Base-by-base conservation (phyloP, 768 basidiomycete species). In the Amanita rubescens region DNA sequence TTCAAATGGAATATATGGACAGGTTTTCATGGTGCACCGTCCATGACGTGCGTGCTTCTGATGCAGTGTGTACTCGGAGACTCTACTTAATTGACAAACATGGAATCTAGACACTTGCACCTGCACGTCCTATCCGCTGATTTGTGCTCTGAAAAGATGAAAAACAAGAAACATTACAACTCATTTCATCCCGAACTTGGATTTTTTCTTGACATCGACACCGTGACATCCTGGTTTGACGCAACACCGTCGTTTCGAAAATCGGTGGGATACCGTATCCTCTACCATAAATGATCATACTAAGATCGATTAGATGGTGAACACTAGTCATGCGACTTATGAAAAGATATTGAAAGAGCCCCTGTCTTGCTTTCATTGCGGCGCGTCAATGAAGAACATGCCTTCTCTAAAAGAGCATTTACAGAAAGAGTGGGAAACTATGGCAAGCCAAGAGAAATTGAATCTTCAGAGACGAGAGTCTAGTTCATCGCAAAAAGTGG, bases 141-240 rank as follows among this genome's bases (percentile, higher is more conserved):
- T 63, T 64, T 93, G 33, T 75, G 75, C 51, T 85, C 85, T 0
- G 75, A 80, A 8, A 71, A 69, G 49, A 68, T 94, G 73, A 95
- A 94, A 70, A 78, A 74, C 52, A 96, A 95, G 73, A 89, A 86
- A 62, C 94, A 96, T 59, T 89, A 91, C 69, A 94, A 94, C 62
- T 87, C 90, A 5, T 96, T 94, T 69, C 85, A 88, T 61, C 93
- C 93, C 0, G 79, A 80, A 45, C 73, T 79, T 17, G 91, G 89
- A 1, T 95, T 91, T 69, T 94, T 95, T 69, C 62, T 94, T 2
- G 78, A 83, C 56, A 68, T 94, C 15, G 75, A 82, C 48, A 82
- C 90, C 9, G 85, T 95, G n/a, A 69, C 89, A 41, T 75, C 78
- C 2, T 93, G 91, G 91, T 85, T 90, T 55, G 87, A 87, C 25